Evolutionary conservation across 805 yeast genomes (phyloP).

Genomic region (Lipomyces mesembrius): DNA sequence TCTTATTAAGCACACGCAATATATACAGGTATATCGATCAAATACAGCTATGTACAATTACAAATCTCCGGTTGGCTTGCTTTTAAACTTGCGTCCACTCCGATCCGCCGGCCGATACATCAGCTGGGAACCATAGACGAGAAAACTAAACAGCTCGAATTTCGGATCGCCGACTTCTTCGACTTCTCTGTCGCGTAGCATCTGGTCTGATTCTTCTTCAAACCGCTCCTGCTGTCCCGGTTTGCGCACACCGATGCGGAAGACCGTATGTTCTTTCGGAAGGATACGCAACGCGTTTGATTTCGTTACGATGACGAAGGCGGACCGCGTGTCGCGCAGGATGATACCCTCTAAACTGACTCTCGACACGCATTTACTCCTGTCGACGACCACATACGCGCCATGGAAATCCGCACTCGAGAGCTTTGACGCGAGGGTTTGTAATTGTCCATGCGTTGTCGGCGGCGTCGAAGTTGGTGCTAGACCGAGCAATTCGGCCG

Average conservation of each 20-base stretch:
- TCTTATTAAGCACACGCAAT: neutral
- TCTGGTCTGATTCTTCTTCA: neutral
- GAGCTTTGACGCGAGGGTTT: slow-evolving; percentile 22
- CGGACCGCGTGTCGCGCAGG: slow-evolving; percentile 22
- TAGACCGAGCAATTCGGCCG: slow-evolving; percentile 19
- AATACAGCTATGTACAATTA: neutral
- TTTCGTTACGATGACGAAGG: slow-evolving; percentile 22
- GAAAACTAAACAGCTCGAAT: slow-evolving; percentile 2
- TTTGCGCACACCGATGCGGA: slow-evolving; percentile 12
- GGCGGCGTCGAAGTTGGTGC: slow-evolving; percentile 1
- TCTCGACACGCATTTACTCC: slow-evolving; percentile 24
- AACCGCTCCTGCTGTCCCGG: neutral
- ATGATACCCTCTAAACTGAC: slow-evolving; percentile 30
- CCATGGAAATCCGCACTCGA: slow-evolving; percentile 35
- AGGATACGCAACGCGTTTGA: slow-evolving; percentile 18
- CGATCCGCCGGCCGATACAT: slow-evolving; percentile 34
- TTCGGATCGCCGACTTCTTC: neutral
- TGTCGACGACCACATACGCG: slow-evolving; percentile 21
- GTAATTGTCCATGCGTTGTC: slow-evolving; percentile 11
- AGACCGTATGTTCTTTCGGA: slow-evolving; percentile 32
- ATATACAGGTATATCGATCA: neutral
- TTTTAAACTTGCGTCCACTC: slow-evolving; percentile 34
- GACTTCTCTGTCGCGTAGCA: neutral
- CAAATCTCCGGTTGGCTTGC: slow-evolving; percentile 18
- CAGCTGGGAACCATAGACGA: slow-evolving; percentile 32